Evolutionary conservation across 129 eudicot genomes (phyloP), one percentile per base, ranked within the genome.

Genomic region (Arctium minus): DNA sequence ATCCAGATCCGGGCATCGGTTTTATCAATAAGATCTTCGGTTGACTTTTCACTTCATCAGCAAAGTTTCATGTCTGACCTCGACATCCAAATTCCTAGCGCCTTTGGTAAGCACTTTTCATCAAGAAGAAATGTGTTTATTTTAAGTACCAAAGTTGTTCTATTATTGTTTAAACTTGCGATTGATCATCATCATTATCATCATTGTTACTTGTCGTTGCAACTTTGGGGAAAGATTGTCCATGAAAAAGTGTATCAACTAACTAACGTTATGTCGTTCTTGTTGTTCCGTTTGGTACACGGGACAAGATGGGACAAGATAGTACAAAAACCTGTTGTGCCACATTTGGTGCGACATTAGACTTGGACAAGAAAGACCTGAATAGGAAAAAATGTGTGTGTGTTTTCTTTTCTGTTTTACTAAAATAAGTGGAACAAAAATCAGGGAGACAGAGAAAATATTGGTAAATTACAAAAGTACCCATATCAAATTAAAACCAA

Each of bases 51-150:
- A 76, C 56, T 35, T 72, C 72, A 73, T 76, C 68, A 85, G 73
- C 87, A 80, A 85, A 88, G 87, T 84, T 92, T 92, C 97, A 92
- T 92, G 97, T 92, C 97, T 92, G 97, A 92, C n/a, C 86, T 92
- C 85, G 94, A 90, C 88, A 80, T 90, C 87, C 94, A 88, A 74
- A 80, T 80, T 80, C 97, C 97, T 73, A 73, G 62, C 27, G 85
- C 97, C 84, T 92, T 88, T 37, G 97, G 97, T 92, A 87, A 77
- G 92, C 29, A 40, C 36, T 5, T 72, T 15, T 27, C 2, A 22
- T 62, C 11, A 67, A 22, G 33, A 67, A 35, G 5, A 0, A 11
- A 53, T 27, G 4, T 64, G 70, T 6, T 27, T 10, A 64, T 64
- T 64, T 64, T 27, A 3, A 64, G 70, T 18, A 6, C 32, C 12